Evolutionary conservation across 345 rosid genomes (phyloP), one percentile per base, ranked within the genome.

Genomic region (Eutrema heterophyllum): DNA sequence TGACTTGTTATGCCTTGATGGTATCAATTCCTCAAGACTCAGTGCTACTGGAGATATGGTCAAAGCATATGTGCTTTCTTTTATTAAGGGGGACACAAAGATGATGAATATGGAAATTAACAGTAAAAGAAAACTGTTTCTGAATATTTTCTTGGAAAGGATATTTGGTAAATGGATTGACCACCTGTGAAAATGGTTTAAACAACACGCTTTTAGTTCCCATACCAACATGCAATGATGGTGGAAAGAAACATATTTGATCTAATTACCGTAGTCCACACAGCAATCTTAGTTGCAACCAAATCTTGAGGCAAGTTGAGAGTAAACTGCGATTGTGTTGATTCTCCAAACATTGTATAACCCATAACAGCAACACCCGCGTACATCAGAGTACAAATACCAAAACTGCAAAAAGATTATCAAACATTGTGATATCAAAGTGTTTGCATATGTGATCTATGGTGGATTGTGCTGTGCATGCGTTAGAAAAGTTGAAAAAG

Each of bases 81-180:
- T 60, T 38, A 29, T 83, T 81, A 80, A 85, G 85, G 76, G 15
- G 0, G 66, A 60, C 64, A 43, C 16, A 68, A 16, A 75, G 0
- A 59, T n/a, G 36, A 55, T 21, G 16, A 48, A 35, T 9, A 43
- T 30, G 16, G 29, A 11, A 44, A 73, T 53, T 18, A 33, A 73
- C 63, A 74, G 15, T 55, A 27, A 56, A 57, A 67, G 35, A 51
- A 50, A 30, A 58, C 13, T 36, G 39, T 13, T 13, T 65, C 57
- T 27, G 12, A 74, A n/a, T 48, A 46, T 13, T 44, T 57, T 29
- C n/a, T 67, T 29, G 73, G 40, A 76, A 83, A 88, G 92, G 90
- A 86, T 84, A 94, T 87, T 94, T 94, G 81, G 98, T 91, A 73
- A 94, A 89, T 51, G 98, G 98, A 71, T 91, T 94, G 9, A 94